Conservation (phyloP, 1,284 basidiomycete genomes). For the Boletus smithii region DNA sequence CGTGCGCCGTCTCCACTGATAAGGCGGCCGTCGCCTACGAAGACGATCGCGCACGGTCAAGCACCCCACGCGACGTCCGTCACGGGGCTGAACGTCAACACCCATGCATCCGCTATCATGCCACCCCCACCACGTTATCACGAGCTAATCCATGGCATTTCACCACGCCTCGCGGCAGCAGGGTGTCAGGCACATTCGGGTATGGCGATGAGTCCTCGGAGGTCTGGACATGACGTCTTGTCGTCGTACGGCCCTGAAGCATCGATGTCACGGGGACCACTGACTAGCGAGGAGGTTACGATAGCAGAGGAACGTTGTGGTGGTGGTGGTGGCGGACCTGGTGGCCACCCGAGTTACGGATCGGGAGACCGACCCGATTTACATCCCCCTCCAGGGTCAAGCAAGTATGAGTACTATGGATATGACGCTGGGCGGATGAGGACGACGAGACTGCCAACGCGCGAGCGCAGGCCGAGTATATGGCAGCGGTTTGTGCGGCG, state of each 20-base stretch:
- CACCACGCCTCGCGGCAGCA: conserved; percentile 25
- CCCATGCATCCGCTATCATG: conserved; percentile 12
- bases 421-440: conserved; percentile 1
- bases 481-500: conserved; percentile 28
- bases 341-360: conserved; percentile 1
- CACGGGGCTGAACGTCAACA: conserved; percentile 10
- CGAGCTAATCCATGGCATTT: conserved; percentile 8
- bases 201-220: conserved; percentile 20
- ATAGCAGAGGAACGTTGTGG: conserved; percentile 8
- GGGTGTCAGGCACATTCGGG: conserved; percentile 24
- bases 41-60: conserved; percentile 13
- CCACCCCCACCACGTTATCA: conserved; percentile 22
- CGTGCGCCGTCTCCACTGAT: conserved; percentile 14
- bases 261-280: conserved; percentile 10
- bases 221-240: conserved; percentile 15
- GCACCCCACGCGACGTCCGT: neutral
- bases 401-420: conserved; percentile 9
- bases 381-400: neutral
- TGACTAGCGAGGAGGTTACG: conserved; percentile 14
- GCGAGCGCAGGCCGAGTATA: conserved; percentile 25
- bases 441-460: conserved; percentile 1
- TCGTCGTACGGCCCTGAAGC: conserved; percentile 6
- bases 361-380: conserved; percentile 11
- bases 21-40: conserved; percentile 14
- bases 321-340: neutral